These are phyloP conservation scores for Geotrichum klebahnii DNA, from an alignment of 1,139 yeast genomes.

Conservation along the genomic window DNA sequence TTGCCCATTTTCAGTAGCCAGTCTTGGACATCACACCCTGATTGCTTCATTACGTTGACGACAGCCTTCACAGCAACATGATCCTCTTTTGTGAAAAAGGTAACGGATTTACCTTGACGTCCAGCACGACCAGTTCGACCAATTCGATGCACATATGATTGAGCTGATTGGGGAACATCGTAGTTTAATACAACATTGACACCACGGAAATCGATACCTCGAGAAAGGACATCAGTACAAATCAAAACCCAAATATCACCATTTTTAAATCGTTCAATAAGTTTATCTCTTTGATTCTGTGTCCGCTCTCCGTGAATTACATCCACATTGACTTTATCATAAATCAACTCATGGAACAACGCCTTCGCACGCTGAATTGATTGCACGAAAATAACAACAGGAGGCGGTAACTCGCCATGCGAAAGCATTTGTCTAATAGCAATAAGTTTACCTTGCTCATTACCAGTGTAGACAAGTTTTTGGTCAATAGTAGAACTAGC, in stretches of 20 bases:
- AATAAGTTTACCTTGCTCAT: constrained; percentile 87
- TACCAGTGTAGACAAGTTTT: constrained; percentile 79
- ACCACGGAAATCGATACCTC: constrained; percentile 97
- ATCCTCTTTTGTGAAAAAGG: constrained; percentile 91
- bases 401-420: constrained; percentile 85
- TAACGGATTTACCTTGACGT: constrained; percentile 84
- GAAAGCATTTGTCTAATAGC: constrained; percentile 87
- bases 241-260: constrained; percentile 96
- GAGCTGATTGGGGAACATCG: constrained; percentile 92
- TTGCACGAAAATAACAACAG: constrained; percentile 86
- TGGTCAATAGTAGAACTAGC: constrained; percentile 84
- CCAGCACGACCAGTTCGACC: constrained; percentile 99
- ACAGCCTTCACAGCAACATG: constrained; percentile 70
- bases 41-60: constrained; percentile 89
- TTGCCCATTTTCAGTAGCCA: constrained; percentile 85
- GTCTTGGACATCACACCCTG: constrained; percentile 66
- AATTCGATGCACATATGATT: constrained; percentile 93
- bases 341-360: constrained; percentile 81
- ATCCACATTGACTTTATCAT: constrained; percentile 88
- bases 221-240: constrained; percentile 90
- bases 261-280: constrained; percentile 73
- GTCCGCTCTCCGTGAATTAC: constrained; percentile 96
- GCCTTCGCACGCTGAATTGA: constrained; percentile 94
- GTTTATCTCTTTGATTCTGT: constrained; percentile 78
- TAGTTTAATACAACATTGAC: constrained; percentile 91